Evolutionary conservation across 306 rosid species (phyloP).

Genomic region (Quillaja saponaria): DNA sequence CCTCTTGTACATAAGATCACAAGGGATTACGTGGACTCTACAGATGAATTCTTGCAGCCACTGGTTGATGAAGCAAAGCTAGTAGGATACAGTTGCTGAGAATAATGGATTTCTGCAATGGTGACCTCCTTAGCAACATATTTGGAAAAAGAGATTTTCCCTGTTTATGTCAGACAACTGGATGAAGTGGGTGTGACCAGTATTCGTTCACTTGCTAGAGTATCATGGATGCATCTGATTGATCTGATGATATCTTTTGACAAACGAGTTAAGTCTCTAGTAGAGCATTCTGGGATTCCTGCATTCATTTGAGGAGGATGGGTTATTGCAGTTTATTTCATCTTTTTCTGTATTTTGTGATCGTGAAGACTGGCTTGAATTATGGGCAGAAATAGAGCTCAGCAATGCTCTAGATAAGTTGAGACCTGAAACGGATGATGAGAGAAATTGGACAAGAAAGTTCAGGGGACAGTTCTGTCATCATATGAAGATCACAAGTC

Average conservation of each 20-base stretch:
- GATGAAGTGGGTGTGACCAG: constrained; percentile 51
- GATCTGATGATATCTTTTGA: constrained; percentile 96
- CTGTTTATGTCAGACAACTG: constrained; percentile 53
- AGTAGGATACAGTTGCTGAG: constrained; percentile 85
- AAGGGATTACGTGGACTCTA: constrained; percentile 76
- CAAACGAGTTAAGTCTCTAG: constrained; percentile 74
- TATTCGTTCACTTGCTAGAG: constrained; percentile 54
- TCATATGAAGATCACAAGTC: constrained; percentile 73
- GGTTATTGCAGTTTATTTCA: constrained; percentile 56
- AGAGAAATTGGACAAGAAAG: constrained; percentile 75
- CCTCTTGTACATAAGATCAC: constrained; percentile 83
- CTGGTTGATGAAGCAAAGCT: constrained; percentile 85
- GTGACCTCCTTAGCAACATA: constrained; percentile 78
- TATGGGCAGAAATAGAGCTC: constrained; percentile 89
- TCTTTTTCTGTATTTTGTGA: constrained; percentile 80
- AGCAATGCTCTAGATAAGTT: constrained; percentile 68
- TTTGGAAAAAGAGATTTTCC: constrained; percentile 87
- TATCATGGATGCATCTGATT: constrained; percentile 80
- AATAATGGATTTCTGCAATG: constrained; percentile 94
- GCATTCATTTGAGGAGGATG: constrained; percentile 65
- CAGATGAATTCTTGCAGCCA: constrained; percentile 92
- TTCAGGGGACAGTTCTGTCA: constrained; percentile 50
- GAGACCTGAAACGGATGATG: constrained; percentile 55
- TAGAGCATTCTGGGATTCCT: constrained; percentile 70
- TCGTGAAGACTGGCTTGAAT: constrained; percentile 92